phyloP scores from a whole-genome alignment of 192 early-diverging fungal genomes.

The Rhizophagus prolifer region DNA sequence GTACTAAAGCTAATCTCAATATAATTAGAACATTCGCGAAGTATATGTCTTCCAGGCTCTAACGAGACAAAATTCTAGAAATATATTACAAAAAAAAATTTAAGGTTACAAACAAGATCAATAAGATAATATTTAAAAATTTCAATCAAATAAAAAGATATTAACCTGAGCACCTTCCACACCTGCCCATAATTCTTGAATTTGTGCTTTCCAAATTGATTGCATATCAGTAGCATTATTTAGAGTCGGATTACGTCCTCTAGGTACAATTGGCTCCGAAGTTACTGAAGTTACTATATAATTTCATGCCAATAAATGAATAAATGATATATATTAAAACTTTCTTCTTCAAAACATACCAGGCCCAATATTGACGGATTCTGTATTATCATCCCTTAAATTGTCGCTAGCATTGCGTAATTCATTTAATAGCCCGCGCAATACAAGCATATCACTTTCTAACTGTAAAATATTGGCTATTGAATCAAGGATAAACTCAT shows the following conservation, averaged over 20 bases:
- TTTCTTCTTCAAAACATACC: constrained; percentile 27
- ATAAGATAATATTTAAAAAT: too few species aligned
- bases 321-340: background rate
- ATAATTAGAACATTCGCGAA: constrained; percentile 70
- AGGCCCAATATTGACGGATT: constrained; percentile 30
- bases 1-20: constrained; percentile 78
- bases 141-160: too few species aligned
- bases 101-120: too few species aligned
- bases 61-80: constrained; percentile 67
- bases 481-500: constrained; percentile 15
- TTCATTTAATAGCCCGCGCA: constrained; percentile 70
- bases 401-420: constrained; percentile 52
- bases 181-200: constrained; percentile 57
- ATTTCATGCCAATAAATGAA: background rate
- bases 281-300: constrained; percentile 39
- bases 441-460: constrained; percentile 71
- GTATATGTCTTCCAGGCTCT: constrained; percentile 66
- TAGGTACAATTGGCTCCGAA: constrained; percentile 42
- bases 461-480: constrained; percentile 39
- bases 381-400: constrained; percentile 46
- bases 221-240: constrained; percentile 49
- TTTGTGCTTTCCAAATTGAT: constrained; percentile 53
- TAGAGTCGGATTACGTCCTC: constrained; percentile 18
- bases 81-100: background rate
- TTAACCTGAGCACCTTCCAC: constrained; percentile 61